Evolutionary conservation across 2,329 filamentous ascomycete genomes (phyloP), one percentile per base, ranked within the genome.

Genomic region (Colletotrichum sp.): DNA sequence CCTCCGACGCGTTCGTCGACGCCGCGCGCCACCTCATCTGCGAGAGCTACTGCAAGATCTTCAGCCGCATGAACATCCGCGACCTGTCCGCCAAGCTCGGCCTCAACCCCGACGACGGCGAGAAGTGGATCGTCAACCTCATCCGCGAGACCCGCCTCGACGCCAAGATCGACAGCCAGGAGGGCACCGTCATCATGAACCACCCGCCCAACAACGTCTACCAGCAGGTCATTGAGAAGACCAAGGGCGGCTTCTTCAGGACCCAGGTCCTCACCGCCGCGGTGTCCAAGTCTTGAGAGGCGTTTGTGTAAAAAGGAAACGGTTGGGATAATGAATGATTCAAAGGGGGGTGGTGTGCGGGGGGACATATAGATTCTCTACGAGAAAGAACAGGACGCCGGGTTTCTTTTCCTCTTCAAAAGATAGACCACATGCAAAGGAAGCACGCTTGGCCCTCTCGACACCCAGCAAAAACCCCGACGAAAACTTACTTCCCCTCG

Each of bases 41-140:
- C 71, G 97, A 99, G 90, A 96, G 93, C 86, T 99, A 99, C 91
- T 99, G 97, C 95, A 99, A 99, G 92, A 99, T 99, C 85, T 98
- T 99, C 87, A 96, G 98, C 84, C 92, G 96, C 81, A 99, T 99
- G 85, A 96, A 99, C 86, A 99, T 99, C 86, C 96, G 96, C 91
- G 97, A 99, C 82, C 92, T 99, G 76, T 98, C 96, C 79, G 94
- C 93, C 78, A 95, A 97, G 85, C 93, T 99, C 76, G 97, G 96
- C 79, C 91, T 99, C 79, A 95, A 94, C 84, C 93, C 96, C 82
- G 95, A 98, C 83, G 97, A 99, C 83, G 97, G 97, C 82, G 97
- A 99, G 92, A 99, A 99, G 90, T 99, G 97, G 97, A 99, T 99
- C 83, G 97, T 99, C 81, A 99, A 99, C 90, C 91, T 99, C 79